A percentile compares a stretch with the other conserved stretches of the same genome.
These are phyloP conservation scores for Tylopilus plumbeoviolaceoides DNA, from an alignment of 768 basidiomycete genomes.

Conservation along the genomic window DNA sequence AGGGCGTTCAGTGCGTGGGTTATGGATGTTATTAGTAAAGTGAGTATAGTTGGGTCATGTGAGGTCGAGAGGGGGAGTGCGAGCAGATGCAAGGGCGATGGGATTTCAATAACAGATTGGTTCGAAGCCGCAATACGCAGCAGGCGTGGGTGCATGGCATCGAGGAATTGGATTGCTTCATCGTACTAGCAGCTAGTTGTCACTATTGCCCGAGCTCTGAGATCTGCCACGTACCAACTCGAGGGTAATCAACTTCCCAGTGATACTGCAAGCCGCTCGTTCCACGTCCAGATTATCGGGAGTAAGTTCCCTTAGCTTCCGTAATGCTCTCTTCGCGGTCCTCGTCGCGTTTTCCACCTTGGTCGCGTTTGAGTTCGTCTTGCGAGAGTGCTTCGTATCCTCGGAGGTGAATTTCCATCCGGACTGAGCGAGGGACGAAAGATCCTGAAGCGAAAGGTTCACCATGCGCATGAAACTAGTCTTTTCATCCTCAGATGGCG, in stretches of 20 bases:
- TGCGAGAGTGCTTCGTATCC: slow-evolving; percentile 20
- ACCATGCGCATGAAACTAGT: slow-evolving; percentile 56
- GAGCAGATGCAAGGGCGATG: slow-evolving; percentile 28
- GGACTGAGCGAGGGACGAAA: slow-evolving; percentile 49
- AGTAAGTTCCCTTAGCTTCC: slow-evolving; percentile 41
- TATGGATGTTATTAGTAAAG: slow-evolving; percentile 58
- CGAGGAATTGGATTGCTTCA: slow-evolving; percentile 41
- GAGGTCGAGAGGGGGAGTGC: slow-evolving; percentile 43
- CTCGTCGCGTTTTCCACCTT: slow-evolving; percentile 31
- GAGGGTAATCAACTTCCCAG: slow-evolving; percentile 62
- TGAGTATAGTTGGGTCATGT: slow-evolving; percentile 36
- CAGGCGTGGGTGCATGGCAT: slow-evolving; percentile 45
- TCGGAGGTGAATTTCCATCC: slow-evolving; percentile 49
- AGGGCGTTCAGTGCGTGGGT: slow-evolving; percentile 47
- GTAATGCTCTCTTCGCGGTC: slow-evolving; percentile 43
- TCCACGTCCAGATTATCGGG: slow-evolving; percentile 62
- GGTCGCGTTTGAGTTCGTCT: slow-evolving; percentile 26
- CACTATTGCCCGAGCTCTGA: neutral
- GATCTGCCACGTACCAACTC: slow-evolving; percentile 56
- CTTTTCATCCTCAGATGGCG: slow-evolving; percentile 34
- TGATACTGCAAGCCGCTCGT: slow-evolving; percentile 62
- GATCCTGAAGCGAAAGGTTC: slow-evolving; percentile 55
- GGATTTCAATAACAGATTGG: neutral
- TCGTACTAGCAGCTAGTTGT: slow-evolving; percentile 43
- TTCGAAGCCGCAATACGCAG: slow-evolving; percentile 7